Conservation (phyloP, 306 rosid species). For the Lathyrus aphaca region DNA sequence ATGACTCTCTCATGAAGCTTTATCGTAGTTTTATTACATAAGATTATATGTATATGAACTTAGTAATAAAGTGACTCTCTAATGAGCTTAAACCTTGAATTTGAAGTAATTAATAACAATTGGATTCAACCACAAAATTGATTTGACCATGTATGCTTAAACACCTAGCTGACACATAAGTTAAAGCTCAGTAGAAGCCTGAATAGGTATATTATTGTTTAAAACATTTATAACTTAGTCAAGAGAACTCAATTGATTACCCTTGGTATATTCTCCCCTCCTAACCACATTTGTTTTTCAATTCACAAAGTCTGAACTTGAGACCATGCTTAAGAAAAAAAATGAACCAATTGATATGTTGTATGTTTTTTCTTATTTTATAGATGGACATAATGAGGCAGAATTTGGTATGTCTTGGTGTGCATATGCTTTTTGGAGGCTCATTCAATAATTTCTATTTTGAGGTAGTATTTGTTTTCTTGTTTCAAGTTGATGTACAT, state of each 20-base stretch:
- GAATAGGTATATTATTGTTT: slow-evolving; percentile 6
- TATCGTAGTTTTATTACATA: no score
- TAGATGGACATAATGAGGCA: slow-evolving; percentile 93
- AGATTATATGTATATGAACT: no score
- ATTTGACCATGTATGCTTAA: neutral
- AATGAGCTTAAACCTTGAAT: neutral
- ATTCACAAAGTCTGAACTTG: no score
- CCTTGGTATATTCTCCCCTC: neutral
- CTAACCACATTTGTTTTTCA: no score
- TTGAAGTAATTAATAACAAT: slow-evolving; percentile 14
- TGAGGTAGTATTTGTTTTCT: neutral
- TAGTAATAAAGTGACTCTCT: no score
- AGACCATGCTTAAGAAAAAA: no score
- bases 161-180: slow-evolving; percentile 14
- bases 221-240: neutral
- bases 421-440: slow-evolving; percentile 82
- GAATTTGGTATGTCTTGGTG: slow-evolving; percentile 99
- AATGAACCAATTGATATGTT: neutral
- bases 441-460: slow-evolving; percentile 84
- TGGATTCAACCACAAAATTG: neutral
- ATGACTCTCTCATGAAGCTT: no score
- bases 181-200: slow-evolving; percentile 7
- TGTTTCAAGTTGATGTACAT: no score
- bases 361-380: slow-evolving; percentile 21
- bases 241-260: neutral